These are phyloP conservation scores for Melampsora medusae DNA, from an alignment of 1,284 basidiomycete genomes.

Conservation along the genomic window DNA sequence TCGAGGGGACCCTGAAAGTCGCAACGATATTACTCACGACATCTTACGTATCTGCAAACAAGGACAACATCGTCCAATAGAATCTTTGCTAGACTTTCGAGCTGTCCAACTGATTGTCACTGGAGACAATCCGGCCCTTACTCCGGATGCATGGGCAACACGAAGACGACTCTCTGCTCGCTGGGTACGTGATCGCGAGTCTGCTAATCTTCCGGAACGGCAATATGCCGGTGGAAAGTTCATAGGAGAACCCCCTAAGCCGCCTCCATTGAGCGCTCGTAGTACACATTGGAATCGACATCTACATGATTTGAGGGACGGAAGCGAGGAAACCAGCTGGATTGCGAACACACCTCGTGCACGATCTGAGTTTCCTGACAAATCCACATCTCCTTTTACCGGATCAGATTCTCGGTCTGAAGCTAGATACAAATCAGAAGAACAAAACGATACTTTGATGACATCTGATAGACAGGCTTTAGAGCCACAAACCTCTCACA, in stretches of 20 bases:
- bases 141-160: slow-evolving; percentile 25
- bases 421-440: not conserved
- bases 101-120: slow-evolving; percentile 11
- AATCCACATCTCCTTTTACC: not conserved
- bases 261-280: slow-evolving; percentile 12
- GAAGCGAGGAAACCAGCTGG: slow-evolving; percentile 21
- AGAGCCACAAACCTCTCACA: not conserved
- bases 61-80: slow-evolving; percentile 11
- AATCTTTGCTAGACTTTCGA: slow-evolving; percentile 11
- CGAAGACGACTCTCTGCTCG: slow-evolving; percentile 12
- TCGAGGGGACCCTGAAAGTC: slow-evolving; percentile 20
- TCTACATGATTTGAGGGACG: slow-evolving; percentile 14
- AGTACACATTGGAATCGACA: slow-evolving; percentile 26
- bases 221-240: slow-evolving; percentile 24
- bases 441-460: not conserved
- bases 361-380: not conserved
- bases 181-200: slow-evolving; percentile 25
- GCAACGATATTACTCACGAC: slow-evolving; percentile 27
- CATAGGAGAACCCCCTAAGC: slow-evolving; percentile 19
- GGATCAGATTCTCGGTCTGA: not conserved
- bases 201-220: slow-evolving; percentile 13
- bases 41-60: slow-evolving; percentile 21
- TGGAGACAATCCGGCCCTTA: slow-evolving; percentile 8
- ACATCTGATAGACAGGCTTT: not conserved
- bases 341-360: not conserved